These are phyloP conservation scores for Rhodamnia argentea DNA, from an alignment of 345 rosid species.

Conservation along the genomic window DNA sequence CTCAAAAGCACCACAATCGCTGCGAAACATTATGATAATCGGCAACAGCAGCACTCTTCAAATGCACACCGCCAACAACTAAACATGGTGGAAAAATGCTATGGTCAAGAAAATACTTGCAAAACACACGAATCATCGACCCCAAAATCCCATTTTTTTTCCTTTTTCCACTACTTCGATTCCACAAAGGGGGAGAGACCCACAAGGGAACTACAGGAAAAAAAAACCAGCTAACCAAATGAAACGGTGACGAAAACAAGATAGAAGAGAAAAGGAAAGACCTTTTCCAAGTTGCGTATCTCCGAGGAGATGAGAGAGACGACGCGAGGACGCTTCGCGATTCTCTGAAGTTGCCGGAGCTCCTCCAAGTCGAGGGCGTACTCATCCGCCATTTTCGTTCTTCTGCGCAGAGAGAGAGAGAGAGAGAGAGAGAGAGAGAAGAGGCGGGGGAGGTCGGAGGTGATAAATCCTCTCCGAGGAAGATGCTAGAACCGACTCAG, in stretches of 20 bases:
- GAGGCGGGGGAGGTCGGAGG: too few relatives aligned
- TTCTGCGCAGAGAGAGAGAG: background rate
- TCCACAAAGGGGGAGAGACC: background rate
- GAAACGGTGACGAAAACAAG: background rate
- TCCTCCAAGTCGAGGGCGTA: slow-evolving; percentile 62
- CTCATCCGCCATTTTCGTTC: slow-evolving; percentile 53
- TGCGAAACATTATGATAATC: background rate
- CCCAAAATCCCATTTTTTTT: background rate
- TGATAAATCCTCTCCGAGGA: background rate
- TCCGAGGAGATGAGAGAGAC: slow-evolving; percentile 53
- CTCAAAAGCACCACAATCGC: background rate
- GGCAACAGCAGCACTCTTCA: background rate
- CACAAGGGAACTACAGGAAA: background rate
- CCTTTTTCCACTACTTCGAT: background rate
- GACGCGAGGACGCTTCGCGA: slow-evolving; percentile 73
- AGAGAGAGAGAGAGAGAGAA: background rate
- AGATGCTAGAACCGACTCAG: background rate
- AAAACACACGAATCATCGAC: background rate
- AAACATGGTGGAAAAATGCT: background rate
- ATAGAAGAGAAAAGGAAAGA: background rate
- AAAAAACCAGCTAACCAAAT: background rate
- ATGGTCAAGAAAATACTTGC: background rate
- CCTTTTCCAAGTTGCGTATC: slow-evolving; percentile 68
- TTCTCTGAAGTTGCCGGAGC: slow-evolving; percentile 53
- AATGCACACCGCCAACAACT: background rate